Evolutionary conservation across 1,139 yeast species (phyloP).

Genomic region (Eremothecium sinecaudum): DNA sequence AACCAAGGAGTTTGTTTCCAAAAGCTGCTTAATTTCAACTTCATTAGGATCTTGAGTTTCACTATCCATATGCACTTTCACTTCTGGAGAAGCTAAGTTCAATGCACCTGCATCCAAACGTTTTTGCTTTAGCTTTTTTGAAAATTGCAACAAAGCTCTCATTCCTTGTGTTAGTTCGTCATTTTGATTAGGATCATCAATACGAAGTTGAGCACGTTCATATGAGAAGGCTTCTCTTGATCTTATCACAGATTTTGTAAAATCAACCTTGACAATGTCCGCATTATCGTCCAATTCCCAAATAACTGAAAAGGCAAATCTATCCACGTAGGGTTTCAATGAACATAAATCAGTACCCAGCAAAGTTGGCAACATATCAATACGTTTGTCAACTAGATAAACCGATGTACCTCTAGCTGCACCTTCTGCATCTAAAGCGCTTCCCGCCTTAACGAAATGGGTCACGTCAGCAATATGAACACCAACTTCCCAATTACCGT

Average conservation of each 20-base stretch:
- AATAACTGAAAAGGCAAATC: conserved; percentile 89
- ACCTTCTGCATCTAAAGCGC: conserved; percentile 91
- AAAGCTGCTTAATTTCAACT: conserved; percentile 79
- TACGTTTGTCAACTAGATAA: conserved; percentile 95
- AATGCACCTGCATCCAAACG: conserved; percentile 93
- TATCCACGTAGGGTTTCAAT: conserved; percentile 85
- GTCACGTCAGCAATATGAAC: conserved; percentile 99
- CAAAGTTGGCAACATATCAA: conserved; percentile 95
- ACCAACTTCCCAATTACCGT: conserved; percentile 94
- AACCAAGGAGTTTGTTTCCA: conserved; percentile 89
- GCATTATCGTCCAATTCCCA: conserved; percentile 93
- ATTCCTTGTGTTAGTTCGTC: conserved; percentile 87
- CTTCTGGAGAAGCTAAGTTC: conserved; percentile 96
- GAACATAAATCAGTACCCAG: conserved; percentile 96
- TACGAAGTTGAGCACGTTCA: conserved; percentile 84
- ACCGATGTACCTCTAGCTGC: conserved; percentile 96
- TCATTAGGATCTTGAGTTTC: conserved; percentile 96
- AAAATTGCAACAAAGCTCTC: conserved; percentile 67
- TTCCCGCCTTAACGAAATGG: conserved; percentile 87
- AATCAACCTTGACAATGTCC: conserved; percentile 70
- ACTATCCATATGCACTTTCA: conserved; percentile 91
- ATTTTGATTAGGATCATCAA: conserved; percentile 66
- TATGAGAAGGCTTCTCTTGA: conserved; percentile 94
- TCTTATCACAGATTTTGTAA: conserved; percentile 78
- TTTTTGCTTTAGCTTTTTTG: conserved; percentile 75